Evolutionary conservation across 2,329 filamentous ascomycete species (phyloP).

Genomic region (Decorospora gaudefroyi): DNA sequence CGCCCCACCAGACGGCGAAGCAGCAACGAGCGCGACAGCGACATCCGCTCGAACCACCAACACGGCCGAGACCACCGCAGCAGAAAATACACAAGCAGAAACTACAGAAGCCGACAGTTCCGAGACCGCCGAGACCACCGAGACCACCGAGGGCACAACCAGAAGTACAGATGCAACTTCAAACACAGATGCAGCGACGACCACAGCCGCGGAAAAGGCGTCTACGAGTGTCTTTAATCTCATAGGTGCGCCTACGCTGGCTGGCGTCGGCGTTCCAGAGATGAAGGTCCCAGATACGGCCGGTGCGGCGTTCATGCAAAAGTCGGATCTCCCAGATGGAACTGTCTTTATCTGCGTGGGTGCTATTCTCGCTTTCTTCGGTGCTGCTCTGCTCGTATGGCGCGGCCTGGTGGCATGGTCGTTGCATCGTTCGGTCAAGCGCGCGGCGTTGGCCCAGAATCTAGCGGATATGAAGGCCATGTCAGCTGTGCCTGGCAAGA

Average conservation of each 20-base stretch:
- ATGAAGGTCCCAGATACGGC: conserved; percentile 79
- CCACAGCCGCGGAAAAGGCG: conserved; percentile 25
- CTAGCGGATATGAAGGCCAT: conserved; percentile 70
- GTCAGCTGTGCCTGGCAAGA: conserved; percentile 49
- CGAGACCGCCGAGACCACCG: conserved; percentile 20
- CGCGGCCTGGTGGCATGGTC: conserved; percentile 85
- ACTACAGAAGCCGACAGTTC: conserved; percentile 15
- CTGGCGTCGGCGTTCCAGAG: conserved; percentile 65
- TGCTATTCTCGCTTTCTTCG: conserved; percentile 81
- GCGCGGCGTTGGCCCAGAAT: conserved; percentile 77
- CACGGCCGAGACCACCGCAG: conserved; percentile 15
- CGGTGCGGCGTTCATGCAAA: conserved; percentile 89
- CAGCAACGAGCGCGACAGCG: conserved; percentile 22
- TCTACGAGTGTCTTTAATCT: conserved; percentile 46
- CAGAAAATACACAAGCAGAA: conserved; percentile 7
- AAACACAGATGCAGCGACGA: conserved; percentile 20
- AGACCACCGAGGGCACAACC: conserved; percentile 21
- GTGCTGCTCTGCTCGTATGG: conserved; percentile 82
- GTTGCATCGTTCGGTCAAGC: conserved; percentile 86
- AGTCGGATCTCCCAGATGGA: conserved; percentile 81
- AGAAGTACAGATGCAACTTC: conserved; percentile 12
- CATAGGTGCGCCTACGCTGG: conserved; percentile 54
- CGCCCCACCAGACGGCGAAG: conserved; percentile 27
- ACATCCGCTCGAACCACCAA: too few relatives aligned
- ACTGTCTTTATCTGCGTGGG: conserved; percentile 97